Percentiles rank a stretch among this genome's conserved stretches.
These are phyloP conservation scores for Cocos nucifera DNA, from an alignment of 176 grass and related monocot genomes.

Conservation along the genomic window DNA sequence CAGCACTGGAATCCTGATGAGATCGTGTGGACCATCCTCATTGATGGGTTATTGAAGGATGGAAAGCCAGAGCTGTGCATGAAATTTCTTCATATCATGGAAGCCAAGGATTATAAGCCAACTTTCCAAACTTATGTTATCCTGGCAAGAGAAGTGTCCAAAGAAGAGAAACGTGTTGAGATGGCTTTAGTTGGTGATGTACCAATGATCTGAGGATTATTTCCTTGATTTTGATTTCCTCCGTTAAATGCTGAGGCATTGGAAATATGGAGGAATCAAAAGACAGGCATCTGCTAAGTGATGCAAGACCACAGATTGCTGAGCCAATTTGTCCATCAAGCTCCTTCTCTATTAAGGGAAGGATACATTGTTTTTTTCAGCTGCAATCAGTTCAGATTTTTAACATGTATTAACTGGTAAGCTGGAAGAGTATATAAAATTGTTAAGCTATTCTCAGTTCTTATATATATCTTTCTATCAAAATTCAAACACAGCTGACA, in stretches of 20 bases:
- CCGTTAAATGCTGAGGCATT: slow-evolving; percentile 4
- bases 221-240: background rate
- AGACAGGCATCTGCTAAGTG: background rate
- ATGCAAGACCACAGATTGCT: no score
- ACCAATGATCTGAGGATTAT: background rate
- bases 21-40: slow-evolving; percentile 51
- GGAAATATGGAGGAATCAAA: background rate
- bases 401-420: slow-evolving; percentile 1
- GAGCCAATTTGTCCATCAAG: no score
- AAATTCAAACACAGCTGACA: no score
- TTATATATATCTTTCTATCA: no score
- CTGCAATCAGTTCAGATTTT: background rate
- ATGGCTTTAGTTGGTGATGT: background rate
- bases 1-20: slow-evolving; percentile 42
- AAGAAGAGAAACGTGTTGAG: slow-evolving; percentile 3
- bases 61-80: slow-evolving; percentile 39
- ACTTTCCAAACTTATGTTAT: slow-evolving; percentile 29
- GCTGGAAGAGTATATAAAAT: background rate
- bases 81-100: slow-evolving; percentile 53
- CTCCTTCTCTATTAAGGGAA: no score
- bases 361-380: background rate
- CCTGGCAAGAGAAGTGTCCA: slow-evolving; percentile 28
- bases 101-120: slow-evolving; percentile 31
- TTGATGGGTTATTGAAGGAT: slow-evolving; percentile 40
- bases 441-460: background rate